phyloP scores from a whole-genome alignment of 2,329 filamentous ascomycete genomes.

The Colletotrichum caudatum region DNA sequence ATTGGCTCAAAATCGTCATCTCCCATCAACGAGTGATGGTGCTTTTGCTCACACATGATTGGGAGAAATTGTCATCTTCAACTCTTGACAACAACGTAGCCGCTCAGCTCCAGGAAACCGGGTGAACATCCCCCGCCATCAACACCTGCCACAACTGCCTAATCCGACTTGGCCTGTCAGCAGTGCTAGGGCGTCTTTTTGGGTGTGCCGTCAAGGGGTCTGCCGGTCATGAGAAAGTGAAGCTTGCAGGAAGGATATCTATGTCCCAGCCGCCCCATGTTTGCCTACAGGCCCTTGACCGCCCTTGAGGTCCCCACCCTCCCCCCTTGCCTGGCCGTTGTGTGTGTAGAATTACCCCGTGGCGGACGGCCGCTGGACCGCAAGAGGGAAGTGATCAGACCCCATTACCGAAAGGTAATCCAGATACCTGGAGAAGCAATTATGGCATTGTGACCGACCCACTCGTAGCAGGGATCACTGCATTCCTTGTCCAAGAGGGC shows the following conservation, averaged over 20 bases:
- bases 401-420: not conserved
- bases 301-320: slow-evolving; percentile 15
- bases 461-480: slow-evolving; percentile 7
- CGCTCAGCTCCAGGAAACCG: slow-evolving; percentile 37
- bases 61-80: slow-evolving; percentile 25
- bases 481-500: slow-evolving; percentile 6
- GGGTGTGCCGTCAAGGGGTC: slow-evolving; percentile 18
- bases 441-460: not conserved
- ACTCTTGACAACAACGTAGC: slow-evolving; percentile 35
- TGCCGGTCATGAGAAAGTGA: slow-evolving; percentile 34
- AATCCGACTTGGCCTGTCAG: slow-evolving; percentile 24
- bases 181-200: slow-evolving; percentile 9
- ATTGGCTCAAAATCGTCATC: slow-evolving; percentile 21
- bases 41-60: slow-evolving; percentile 25
- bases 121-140: slow-evolving; percentile 35
- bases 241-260: slow-evolving; percentile 18
- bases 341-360: slow-evolving; percentile 1
- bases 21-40: slow-evolving; percentile 17
- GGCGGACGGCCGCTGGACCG: slow-evolving; percentile 11
- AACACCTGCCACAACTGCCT: slow-evolving; percentile 28
- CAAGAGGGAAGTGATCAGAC: slow-evolving; percentile 3
- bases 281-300: slow-evolving; percentile 20
- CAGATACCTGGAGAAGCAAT: slow-evolving; percentile 6
- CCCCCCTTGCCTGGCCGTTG: slow-evolving; percentile 4
- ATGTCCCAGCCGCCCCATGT: slow-evolving; percentile 25